phyloP scores from a whole-genome alignment of 2,329 filamentous ascomycete species.

The Zarea fungicola region DNA sequence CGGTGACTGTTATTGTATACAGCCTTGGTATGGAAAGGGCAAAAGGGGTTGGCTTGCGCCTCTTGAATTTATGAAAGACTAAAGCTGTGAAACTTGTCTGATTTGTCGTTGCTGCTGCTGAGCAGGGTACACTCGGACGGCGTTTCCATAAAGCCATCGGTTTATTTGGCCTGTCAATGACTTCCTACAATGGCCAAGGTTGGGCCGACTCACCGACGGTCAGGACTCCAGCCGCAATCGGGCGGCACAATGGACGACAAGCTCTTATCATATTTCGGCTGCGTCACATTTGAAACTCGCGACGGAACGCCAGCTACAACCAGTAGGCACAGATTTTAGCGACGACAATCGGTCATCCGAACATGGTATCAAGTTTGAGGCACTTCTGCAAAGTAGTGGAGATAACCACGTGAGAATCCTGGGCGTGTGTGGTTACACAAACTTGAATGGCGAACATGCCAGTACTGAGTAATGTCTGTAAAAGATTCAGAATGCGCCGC shows the following conservation, averaged over 20 bases:
- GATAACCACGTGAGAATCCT: slow-evolving; percentile 10
- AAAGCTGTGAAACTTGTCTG: no score
- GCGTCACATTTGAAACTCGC: neutral
- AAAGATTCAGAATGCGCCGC: slow-evolving; percentile 1
- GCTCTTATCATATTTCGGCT: neutral
- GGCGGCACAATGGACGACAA: neutral
- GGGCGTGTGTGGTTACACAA: slow-evolving; percentile 8
- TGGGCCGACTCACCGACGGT: no score
- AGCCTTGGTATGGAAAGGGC: no score
- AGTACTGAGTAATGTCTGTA: neutral
- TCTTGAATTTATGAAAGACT: no score
- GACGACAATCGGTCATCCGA: neutral
- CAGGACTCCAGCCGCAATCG: no score
- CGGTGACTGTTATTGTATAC: no score
- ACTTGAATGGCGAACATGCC: neutral
- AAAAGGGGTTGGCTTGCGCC: no score
- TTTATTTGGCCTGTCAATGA: no score
- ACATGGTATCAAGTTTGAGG: slow-evolving; percentile 1
- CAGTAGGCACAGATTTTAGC: slow-evolving; percentile 9
- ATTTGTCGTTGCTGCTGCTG: no score
- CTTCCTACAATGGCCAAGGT: no score
- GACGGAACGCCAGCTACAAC: neutral
- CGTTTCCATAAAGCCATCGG: no score
- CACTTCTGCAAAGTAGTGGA: slow-evolving; percentile 10
- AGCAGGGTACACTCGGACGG: no score